A percentile compares a stretch with the other conserved stretches of the same genome.
Evolutionary conservation across 1,284 basidiomycete genomes (phyloP).

Genomic region (Cutaneotrichosporon sp.): DNA sequence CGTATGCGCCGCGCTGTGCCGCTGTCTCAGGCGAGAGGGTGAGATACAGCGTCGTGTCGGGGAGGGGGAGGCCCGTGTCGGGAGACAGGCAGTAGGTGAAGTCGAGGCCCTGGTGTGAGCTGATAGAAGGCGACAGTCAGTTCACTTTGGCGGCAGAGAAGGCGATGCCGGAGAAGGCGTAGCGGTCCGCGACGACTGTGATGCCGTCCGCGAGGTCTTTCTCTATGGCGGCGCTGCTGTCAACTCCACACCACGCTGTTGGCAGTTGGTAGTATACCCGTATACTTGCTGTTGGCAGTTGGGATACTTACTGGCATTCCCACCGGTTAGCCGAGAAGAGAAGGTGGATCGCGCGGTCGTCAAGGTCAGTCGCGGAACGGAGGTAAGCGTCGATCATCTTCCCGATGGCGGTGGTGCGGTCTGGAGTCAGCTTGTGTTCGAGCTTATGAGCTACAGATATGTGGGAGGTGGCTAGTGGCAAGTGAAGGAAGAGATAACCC

Average conservation of each 20-base stretch:
- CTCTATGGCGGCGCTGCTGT: conserved; percentile 64
- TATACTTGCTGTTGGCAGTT: conserved; percentile 60
- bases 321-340: conserved; percentile 97
- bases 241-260: background rate
- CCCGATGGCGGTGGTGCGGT: conserved; percentile 87
- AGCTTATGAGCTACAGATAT: no score
- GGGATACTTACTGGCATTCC: conserved; percentile 76
- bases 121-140: conserved; percentile 32
- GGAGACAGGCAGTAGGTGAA: conserved; percentile 79
- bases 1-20: conserved; percentile 76
- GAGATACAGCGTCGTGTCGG: conserved; percentile 86
- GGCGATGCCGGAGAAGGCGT: conserved; percentile 94
- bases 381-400: conserved; percentile 93
- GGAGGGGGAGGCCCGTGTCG: conserved; percentile 80
- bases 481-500: conserved; percentile 27
- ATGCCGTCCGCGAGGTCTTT: conserved; percentile 65
- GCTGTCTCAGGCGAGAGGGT: conserved; percentile 74
- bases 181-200: conserved; percentile 84
- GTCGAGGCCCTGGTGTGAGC: conserved; percentile 54
- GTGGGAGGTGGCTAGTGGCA: background rate
- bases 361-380: conserved; percentile 75
- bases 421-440: conserved; percentile 54
- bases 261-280: background rate
- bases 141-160: conserved; percentile 81
- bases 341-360: conserved; percentile 88